Evolutionary conservation across 441 rosid genomes (phyloP).

Genomic region (Biscutella laevigata): DNA sequence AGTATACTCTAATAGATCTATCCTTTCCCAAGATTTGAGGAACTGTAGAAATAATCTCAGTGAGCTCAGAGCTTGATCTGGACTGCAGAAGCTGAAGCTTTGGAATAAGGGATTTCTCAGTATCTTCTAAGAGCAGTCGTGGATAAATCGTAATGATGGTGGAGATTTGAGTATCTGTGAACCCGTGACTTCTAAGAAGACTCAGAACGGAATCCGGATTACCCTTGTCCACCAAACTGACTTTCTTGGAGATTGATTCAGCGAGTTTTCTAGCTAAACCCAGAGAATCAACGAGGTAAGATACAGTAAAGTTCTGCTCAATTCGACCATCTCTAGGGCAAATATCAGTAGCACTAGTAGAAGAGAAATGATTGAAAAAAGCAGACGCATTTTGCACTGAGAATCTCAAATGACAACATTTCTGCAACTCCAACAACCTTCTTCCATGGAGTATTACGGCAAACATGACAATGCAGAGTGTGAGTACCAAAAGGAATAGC

Average conservation of each 20-base stretch:
- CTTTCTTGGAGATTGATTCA: slow-evolving; percentile 14
- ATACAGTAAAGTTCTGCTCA: slow-evolving; percentile 8
- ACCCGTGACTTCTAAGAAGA: neutral
- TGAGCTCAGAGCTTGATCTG: slow-evolving; percentile 15
- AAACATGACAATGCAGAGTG: no score
- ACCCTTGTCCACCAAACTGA: slow-evolving; percentile 8
- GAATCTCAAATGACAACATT: neutral
- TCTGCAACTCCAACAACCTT: neutral
- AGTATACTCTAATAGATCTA: neutral
- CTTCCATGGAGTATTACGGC: slow-evolving; percentile 1
- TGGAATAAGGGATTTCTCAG: slow-evolving; percentile 18
- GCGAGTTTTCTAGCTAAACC: slow-evolving; percentile 26
- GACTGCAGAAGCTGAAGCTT: slow-evolving; percentile 27
- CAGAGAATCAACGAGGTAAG: slow-evolving; percentile 29
- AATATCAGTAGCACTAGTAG: neutral
- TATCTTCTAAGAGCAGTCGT: slow-evolving; percentile 3
- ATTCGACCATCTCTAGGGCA: neutral
- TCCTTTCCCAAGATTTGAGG: neutral
- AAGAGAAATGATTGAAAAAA: neutral
- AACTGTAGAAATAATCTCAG: slow-evolving; percentile 1
- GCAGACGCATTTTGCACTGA: neutral
- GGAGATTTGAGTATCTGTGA: slow-evolving; percentile 21
- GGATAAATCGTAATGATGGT: slow-evolving; percentile 20
- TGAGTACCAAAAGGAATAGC: no score
- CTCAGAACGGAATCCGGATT: neutral